Base-by-base conservation (phyloP, 768 basidiomycete genomes). In the Kwoniella bestiolae region DNA sequence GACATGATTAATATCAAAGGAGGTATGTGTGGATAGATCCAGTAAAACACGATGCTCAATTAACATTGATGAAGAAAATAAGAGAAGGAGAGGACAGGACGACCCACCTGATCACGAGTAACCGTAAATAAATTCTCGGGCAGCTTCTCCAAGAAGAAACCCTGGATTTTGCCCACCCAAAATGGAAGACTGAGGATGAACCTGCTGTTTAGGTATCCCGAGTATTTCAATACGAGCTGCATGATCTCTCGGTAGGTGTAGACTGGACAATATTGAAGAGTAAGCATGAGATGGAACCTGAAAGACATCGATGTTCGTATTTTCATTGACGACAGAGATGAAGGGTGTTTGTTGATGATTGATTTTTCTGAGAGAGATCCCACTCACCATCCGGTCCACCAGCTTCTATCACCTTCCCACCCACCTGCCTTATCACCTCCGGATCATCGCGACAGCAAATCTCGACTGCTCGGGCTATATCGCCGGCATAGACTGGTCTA, bases 161-260 rank as follows among this genome's bases (percentile, higher is more conserved):
- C 90, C 81, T 91, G 89, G n/a, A 89, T 62, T 69, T 82, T 84
- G 3, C 90, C 90, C 28, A 90, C 60, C 38, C 82, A 79, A 76
- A 85, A 90, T 0, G 90, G 90, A 5, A 91, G 65, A 7, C 87
- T 87, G 12, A 91, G 63, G 58, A 91, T 85, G 1, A 86, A 85
- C 29, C 90, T 83, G 9, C 70, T 47, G 4, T 67, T 68, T 60
- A 76, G 74, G 16, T 86, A 85, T 34, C 81, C 77, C 21, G 85
- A 86, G 69, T 87, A 84, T 61, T 82, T 80, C 38, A 90, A 81
- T 2, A 90, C 84, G 9, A 88, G 80, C 72, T 87, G 76, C 86
- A 91, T 90, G 26, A 90, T 81, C 71, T 91, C 84, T 46, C 83
- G 83, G 74, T 88, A 91, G 0, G 88, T 88, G 75, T 87, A 85